These are phyloP conservation scores for Phlebopus sp. DNA, from an alignment of 1,284 basidiomycete genomes.

Conservation along the genomic window DNA sequence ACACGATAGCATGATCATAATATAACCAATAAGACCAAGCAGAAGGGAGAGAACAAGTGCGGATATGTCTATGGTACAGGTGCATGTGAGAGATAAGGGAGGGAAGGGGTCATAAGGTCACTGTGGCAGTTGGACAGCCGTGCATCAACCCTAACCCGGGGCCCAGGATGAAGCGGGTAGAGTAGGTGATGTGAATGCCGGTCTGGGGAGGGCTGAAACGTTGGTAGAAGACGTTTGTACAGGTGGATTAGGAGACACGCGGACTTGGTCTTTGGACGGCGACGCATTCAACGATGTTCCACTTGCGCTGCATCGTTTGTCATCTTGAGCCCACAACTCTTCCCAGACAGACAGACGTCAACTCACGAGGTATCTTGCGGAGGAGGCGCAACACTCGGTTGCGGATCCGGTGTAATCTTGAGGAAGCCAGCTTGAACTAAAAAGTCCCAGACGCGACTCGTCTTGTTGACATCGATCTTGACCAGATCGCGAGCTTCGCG, in stretches of 20 bases:
- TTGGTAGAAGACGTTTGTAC: constrained; percentile 25
- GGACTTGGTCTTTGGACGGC: constrained; percentile 38
- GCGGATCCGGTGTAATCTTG: constrained; percentile 53
- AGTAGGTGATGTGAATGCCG: constrained; percentile 22
- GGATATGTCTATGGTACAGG: constrained; percentile 29
- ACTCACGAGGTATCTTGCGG: constrained; percentile 25
- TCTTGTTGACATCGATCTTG: constrained; percentile 92
- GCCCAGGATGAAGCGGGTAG: constrained; percentile 23
- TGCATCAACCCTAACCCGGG: constrained; percentile 12
- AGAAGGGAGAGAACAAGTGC: constrained; percentile 10
- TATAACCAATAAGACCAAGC: background rate
- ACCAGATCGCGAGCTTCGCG: constrained; percentile 86
- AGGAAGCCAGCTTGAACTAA: constrained; percentile 76
- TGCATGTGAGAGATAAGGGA: constrained; percentile 13
- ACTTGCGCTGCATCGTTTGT: background rate
- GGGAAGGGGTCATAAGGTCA: constrained; percentile 2
- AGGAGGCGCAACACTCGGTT: constrained; percentile 17
- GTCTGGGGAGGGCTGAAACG: constrained; percentile 20
- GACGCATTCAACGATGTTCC: constrained; percentile 33
- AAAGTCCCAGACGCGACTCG: constrained; percentile 87
- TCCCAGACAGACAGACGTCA: background rate
- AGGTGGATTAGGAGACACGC: constrained; percentile 28
- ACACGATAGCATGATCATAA: constrained; percentile 7
- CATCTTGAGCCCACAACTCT: background rate
- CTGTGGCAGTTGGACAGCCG: too few species aligned